Evolutionary conservation across 805 yeast species (phyloP), one percentile per base, ranked within the genome.

Genomic region (Blastobotrys mokoenaii): DNA sequence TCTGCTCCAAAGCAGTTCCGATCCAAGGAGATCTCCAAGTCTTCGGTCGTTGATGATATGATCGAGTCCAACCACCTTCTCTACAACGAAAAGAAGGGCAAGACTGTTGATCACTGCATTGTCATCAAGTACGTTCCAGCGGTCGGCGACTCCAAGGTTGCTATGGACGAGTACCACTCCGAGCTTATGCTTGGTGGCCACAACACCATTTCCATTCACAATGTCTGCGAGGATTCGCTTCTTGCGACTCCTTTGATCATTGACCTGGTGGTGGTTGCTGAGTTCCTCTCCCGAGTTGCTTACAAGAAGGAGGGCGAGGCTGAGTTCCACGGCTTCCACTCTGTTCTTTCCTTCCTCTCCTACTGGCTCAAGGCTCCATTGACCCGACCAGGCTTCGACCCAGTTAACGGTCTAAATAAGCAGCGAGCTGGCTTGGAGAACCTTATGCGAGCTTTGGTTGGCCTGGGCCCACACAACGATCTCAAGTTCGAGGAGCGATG

Each of bases 161-260:
- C 97, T 44, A 90, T 89, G 97, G 97, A 89, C 67, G 97, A 90
- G 70, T 89, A 89, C 71, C 87, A 90, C 71, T 83, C 94, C 46
- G 97, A 89, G 68, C 79, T 89, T 62, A 90, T 89, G 97, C 76
- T 89, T 58, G 97, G 97, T 50, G 97, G 97, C 38, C 96, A 89
- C 70, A 90, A 89, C 72, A 83, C 93, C 63, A 84, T 89, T 55
- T 80, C 94, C 40, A 83, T 90, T 61, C 95, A 89, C 70, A 89
- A 90, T 64, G 95, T 90, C 36, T 89, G 97, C 68, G 97, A 89
- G 69, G 97, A 89, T 66, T 88, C 96, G 2, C 72, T 89, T 58
- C 75, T 89, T 63, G 97, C 97, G 15, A 84, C 96, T 20, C 97
- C 97, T 41, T 74, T 89, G 65, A 90, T 89, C 65, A 83, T 89